These are phyloP conservation scores for Lipomyces lipofer DNA, from an alignment of 805 yeast genomes.

Conservation along the genomic window DNA sequence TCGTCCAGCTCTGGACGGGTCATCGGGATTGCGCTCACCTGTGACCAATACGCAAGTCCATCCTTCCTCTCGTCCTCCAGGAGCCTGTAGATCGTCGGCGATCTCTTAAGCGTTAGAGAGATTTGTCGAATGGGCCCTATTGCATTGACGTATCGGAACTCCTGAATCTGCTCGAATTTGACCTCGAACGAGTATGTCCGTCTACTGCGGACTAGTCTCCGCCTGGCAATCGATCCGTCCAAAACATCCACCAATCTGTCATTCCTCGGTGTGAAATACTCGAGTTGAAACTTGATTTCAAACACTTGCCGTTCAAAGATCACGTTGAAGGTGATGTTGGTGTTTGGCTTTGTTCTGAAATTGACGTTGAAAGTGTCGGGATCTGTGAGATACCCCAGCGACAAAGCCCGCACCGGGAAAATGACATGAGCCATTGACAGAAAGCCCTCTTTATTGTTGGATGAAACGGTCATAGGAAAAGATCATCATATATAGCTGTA, in stretches of 20 bases:
- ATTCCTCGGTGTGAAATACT: neutral
- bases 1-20: too few species aligned
- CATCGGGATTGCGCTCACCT: too few species aligned
- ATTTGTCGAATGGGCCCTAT: neutral
- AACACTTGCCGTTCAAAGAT: neutral
- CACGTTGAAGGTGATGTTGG: neutral
- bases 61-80: neutral
- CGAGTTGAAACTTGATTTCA: neutral
- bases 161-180: neutral
- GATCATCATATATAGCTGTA: too few species aligned
- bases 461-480: too few species aligned
- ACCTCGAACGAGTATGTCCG: neutral
- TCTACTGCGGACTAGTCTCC: neutral
- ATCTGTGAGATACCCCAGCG: neutral
- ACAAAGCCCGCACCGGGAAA: too few species aligned
- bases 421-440: too few species aligned
- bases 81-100: neutral
- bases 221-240: neutral
- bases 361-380: neutral
- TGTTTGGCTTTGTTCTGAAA: neutral
- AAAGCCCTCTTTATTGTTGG: too few species aligned
- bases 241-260: neutral
- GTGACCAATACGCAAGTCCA: too few species aligned
- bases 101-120: neutral
- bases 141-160: neutral